Evolutionary conservation across 139 green algal genomes (phyloP).

Genomic region (Tetradesmus obliquus): DNA sequence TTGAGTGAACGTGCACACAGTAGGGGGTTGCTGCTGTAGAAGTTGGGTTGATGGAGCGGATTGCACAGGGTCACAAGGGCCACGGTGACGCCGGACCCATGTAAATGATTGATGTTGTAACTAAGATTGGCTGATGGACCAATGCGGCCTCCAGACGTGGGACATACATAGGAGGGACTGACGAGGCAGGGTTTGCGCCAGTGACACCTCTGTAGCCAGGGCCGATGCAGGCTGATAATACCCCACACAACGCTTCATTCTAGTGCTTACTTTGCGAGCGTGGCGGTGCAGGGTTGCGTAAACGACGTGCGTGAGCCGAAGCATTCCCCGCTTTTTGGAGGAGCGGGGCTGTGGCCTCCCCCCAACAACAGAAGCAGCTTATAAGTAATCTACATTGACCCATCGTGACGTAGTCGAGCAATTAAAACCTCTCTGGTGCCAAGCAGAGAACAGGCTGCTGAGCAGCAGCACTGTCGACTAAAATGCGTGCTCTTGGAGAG

Average conservation of each 20-base stretch:
- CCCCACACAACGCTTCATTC: too few species aligned
- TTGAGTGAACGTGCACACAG: background rate
- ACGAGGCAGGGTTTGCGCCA: background rate
- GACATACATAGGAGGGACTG: background rate
- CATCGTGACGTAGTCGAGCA: background rate
- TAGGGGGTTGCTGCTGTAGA: too few species aligned
- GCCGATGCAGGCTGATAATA: too few species aligned
- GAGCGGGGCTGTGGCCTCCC: background rate
- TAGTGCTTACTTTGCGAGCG: too few species aligned
- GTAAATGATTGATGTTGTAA: background rate
- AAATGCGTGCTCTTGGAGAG: background rate
- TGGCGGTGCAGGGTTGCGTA: background rate
- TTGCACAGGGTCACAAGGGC: background rate
- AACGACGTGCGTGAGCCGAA: background rate
- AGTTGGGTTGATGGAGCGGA: too few species aligned
- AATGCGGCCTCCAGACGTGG: background rate
- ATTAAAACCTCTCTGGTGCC: background rate
- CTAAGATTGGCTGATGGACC: background rate
- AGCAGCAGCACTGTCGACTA: background rate
- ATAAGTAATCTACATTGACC: background rate
- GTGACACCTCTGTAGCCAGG: background rate
- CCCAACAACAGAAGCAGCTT: background rate
- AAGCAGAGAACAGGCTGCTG: background rate
- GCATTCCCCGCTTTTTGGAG: background rate
- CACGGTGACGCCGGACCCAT: background rate